A percentile compares a stretch with the other conserved stretches of the same genome.
Conservation (phyloP, 306 rosid genomes). For the Purshia tridentata region DNA sequence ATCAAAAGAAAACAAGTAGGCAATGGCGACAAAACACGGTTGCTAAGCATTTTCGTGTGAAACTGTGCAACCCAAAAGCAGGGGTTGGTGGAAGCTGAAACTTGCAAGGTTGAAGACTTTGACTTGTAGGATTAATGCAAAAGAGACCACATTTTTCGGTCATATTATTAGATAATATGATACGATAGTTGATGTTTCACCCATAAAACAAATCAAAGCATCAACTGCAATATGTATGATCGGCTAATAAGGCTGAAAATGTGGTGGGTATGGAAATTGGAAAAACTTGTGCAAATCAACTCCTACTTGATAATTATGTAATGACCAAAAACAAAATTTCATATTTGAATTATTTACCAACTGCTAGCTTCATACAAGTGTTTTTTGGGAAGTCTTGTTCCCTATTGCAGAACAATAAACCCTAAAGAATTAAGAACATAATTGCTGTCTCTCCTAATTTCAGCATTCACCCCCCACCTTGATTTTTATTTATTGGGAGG, state of each 20-base stretch:
- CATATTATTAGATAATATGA: too few species aligned
- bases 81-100: background rate
- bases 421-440: slow-evolving; percentile 13
- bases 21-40: background rate
- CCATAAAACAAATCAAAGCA: too few species aligned
- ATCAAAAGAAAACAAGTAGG: too few species aligned
- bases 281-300: too few species aligned
- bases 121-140: background rate
- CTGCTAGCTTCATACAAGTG: slow-evolving; percentile 15
- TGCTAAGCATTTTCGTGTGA: background rate
- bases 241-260: too few species aligned
- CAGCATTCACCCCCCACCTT: background rate
- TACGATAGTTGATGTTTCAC: too few species aligned
- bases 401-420: slow-evolving; percentile 12
- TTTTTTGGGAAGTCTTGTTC: slow-evolving; percentile 12
- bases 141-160: too few species aligned
- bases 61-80: background rate
- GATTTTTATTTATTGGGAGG: slow-evolving; percentile 14
- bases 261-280: too few species aligned
- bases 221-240: too few species aligned
- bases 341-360: slow-evolving; percentile 13
- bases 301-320: too few species aligned
- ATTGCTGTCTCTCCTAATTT: slow-evolving; percentile 6
- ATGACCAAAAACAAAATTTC: background rate
- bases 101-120: background rate